Conservation (phyloP, 805 yeast species). For the Candida andamanensis region DNA sequence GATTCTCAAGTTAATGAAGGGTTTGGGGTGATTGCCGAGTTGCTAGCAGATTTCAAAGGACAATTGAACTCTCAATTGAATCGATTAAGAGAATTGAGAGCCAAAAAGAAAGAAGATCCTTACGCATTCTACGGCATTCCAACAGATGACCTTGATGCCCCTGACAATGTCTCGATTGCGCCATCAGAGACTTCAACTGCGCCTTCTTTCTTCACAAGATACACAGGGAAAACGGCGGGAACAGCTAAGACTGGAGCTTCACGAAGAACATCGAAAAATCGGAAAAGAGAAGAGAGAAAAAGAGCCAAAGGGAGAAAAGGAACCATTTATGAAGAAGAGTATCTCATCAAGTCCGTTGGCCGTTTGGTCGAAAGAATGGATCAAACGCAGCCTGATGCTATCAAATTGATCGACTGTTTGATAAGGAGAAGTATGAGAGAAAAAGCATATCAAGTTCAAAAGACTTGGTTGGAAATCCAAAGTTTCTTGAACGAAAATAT, state of each 20-base stretch:
- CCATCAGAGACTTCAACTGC: constrained; percentile 91
- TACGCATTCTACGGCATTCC: constrained; percentile 72
- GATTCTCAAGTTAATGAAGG: constrained; percentile 82
- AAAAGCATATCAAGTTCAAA: constrained; percentile 80
- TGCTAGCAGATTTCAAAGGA: constrained; percentile 86
- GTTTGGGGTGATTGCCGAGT: constrained; percentile 80
- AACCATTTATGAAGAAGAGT: constrained; percentile 95
- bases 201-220: constrained; percentile 89
- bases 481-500: constrained; percentile 54
- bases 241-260: constrained; percentile 97
- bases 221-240: constrained; percentile 93
- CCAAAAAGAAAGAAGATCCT: constrained; percentile 80
- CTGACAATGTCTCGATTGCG: constrained; percentile 92
- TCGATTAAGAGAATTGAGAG: constrained; percentile 79
- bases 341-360: constrained; percentile 80
- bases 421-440: constrained; percentile 66
- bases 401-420: constrained; percentile 67
- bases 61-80: constrained; percentile 80
- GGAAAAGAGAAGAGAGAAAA: constrained; percentile 92
- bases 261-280: constrained; percentile 85
- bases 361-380: constrained; percentile 79
- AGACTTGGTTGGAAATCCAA: constrained; percentile 54
- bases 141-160: constrained; percentile 57
- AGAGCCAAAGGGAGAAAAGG: constrained; percentile 97
- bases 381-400: constrained; percentile 70